Evolutionary conservation across 1,139 yeast genomes (phyloP), one percentile per base, ranked within the genome.

Genomic region (Kodamaea plutei): DNA sequence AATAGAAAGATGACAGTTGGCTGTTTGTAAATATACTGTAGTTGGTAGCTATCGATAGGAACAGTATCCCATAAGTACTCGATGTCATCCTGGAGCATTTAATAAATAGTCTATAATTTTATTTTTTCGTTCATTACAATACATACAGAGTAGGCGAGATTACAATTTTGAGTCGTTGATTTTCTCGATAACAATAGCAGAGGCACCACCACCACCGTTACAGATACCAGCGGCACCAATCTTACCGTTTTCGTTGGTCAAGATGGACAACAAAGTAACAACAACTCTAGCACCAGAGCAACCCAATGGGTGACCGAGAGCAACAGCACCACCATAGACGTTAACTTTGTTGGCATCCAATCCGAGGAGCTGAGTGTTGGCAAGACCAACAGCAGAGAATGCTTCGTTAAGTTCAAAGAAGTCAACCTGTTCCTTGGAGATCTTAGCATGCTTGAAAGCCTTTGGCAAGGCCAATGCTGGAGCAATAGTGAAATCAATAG

Each of bases 141-240:
- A 28, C 31, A 31, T 28, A 16, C 17, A 28, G n/a, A n/a, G n/a
- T n/a, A n/a, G n/a, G n/a, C 14, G n/a, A 3, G 28, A 19, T 30
- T 45, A 53, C 50, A 54, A 52, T 46, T 52, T 52, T 38, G 41
- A 41, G 33, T 47, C 53, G 31, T 41, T 44, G 23, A 47, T 36
- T 31, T 43, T 75, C 63, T 84, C 89, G 45, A 85, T 70, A 40
- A 85, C 83, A 45, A 85, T 62, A 21, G 94, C 79, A 37, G 95
- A 82, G 36, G 96, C 97, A 58, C 97, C 97, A 58, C 98, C 98
- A 53, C 98, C 98, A 69, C 98, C 97, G 62, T 91, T 91, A 73
- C 97, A 91, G 57, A 91, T 82, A 59, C 85, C 96, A 50, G 96
- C 96, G 45, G 78, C 87, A 58, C 98, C 98, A 47, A 79, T 63